Conservation (phyloP, 208 protist species). For the Trypanosoma boissoni region DNA sequence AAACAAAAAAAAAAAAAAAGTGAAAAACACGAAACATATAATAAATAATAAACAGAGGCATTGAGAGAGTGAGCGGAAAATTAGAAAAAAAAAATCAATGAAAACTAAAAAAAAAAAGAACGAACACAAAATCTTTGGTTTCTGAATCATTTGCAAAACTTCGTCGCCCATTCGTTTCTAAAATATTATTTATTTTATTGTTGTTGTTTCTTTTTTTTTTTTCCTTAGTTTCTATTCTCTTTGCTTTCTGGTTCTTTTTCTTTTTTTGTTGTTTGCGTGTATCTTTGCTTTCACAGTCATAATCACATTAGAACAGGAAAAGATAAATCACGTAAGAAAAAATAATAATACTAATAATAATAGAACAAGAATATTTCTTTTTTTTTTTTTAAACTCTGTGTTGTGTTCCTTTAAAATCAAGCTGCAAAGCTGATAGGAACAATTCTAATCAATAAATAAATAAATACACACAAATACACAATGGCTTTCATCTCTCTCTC, state of each 20-base stretch:
- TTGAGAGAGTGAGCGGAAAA: too few species aligned
- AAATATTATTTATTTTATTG: conserved; percentile 3
- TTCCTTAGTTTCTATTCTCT: neutral
- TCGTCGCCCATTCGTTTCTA: neutral
- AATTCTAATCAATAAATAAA: neutral
- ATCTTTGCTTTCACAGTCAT: conserved; percentile 1
- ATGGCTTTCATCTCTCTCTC: neutral
- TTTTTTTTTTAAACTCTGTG: too few species aligned
- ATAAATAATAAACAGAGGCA: conserved; percentile 8
- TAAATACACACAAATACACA: neutral
- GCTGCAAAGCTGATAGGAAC: neutral
- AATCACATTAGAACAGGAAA: neutral
- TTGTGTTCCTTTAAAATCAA: too few species aligned
- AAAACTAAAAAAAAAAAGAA: conserved; percentile 19
- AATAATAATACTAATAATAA: too few species aligned
- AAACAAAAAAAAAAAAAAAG: conserved; percentile 11
- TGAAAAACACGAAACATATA: conserved; percentile 4
- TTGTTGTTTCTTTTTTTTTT: neutral
- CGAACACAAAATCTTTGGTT: neutral
- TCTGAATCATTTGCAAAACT: neutral
- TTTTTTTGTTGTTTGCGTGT: conserved; percentile 1
- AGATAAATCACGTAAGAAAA: too few species aligned
- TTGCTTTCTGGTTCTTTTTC: conserved; percentile 11
- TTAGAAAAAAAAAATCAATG: too few species aligned
- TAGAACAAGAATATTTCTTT: too few species aligned